Percentiles rank a stretch among this genome's conserved stretches.
Evolutionary conservation across 257 asterid species (phyloP).

Genomic region (Asclepias syriaca): DNA sequence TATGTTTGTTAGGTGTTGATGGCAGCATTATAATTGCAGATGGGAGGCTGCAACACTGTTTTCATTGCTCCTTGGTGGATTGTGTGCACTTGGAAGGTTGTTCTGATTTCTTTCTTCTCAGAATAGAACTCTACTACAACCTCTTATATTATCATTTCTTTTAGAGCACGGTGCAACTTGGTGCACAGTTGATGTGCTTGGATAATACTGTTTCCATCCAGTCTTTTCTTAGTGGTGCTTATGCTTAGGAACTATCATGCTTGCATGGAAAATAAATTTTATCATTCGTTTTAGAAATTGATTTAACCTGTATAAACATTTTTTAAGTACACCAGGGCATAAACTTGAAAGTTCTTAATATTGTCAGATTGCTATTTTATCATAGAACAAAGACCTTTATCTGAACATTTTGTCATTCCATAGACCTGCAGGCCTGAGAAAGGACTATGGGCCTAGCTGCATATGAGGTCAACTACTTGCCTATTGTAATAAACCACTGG

Average conservation of each 20-base stretch:
- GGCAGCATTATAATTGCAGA: slow-evolving; percentile 89
- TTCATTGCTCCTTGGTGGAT: slow-evolving; percentile 75
- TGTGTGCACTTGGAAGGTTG: slow-evolving; percentile 87
- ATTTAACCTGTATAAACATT: background rate
- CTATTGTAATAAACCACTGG: background rate
- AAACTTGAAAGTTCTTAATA: background rate
- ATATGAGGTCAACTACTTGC: background rate
- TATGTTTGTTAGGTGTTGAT: slow-evolving; percentile 65
- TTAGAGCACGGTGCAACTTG: background rate
- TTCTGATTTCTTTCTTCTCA: slow-evolving; percentile 8
- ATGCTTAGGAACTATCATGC: background rate
- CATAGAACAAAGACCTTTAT: background rate
- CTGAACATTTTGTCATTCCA: background rate
- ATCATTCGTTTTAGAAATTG: background rate
- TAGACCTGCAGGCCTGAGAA: background rate
- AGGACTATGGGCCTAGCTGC: no score
- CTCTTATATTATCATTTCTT: background rate
- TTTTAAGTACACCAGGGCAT: background rate
- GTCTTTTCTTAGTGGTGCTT: background rate
- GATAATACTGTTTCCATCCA: background rate
- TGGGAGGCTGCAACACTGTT: slow-evolving; percentile 87
- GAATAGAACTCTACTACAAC: background rate
- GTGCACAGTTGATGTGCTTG: background rate
- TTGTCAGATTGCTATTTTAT: background rate
- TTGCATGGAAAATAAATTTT: background rate